A percentile compares a stretch with the other conserved stretches of the same genome.
Evolutionary conservation across 2,329 filamentous ascomycete genomes (phyloP).

Genomic region (Magnaporthiopsis rhizophila): DNA sequence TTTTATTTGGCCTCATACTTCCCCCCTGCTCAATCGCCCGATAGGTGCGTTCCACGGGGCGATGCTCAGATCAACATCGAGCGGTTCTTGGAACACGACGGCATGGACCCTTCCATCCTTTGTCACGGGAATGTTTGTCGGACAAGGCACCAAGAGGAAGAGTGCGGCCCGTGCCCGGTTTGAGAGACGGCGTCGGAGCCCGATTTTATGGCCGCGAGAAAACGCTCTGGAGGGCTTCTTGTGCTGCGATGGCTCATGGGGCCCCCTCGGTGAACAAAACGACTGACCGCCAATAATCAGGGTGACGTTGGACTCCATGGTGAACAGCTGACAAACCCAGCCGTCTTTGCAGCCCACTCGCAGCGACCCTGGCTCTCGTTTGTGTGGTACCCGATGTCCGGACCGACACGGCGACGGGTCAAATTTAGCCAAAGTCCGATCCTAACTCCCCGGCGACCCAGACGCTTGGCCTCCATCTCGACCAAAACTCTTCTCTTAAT

Average conservation of each 20-base stretch:
- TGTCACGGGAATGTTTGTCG: slow-evolving; percentile 21
- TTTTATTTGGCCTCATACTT: no score
- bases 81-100: slow-evolving; percentile 9
- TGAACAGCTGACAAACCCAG: background rate
- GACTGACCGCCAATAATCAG: slow-evolving; percentile 26
- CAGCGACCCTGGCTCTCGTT: no score
- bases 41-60: slow-evolving; percentile 15
- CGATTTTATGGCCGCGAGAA: background rate
- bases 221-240: slow-evolving; percentile 20
- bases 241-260: slow-evolving; percentile 38
- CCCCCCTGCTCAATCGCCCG: no score
- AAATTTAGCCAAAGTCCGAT: no score
- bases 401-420: no score
- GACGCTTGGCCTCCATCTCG: no score
- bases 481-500: no score
- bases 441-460: no score
- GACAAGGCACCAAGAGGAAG: background rate
- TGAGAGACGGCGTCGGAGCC: background rate
- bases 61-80: background rate
- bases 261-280: slow-evolving; percentile 35
- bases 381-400: no score
- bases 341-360: no score
- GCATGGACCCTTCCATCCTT: slow-evolving; percentile 23
- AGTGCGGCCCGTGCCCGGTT: background rate
- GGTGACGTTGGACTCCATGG: slow-evolving; percentile 11